phyloP scores from a whole-genome alignment of 2,329 filamentous ascomycete genomes.

The Diaporthe amygdali region DNA sequence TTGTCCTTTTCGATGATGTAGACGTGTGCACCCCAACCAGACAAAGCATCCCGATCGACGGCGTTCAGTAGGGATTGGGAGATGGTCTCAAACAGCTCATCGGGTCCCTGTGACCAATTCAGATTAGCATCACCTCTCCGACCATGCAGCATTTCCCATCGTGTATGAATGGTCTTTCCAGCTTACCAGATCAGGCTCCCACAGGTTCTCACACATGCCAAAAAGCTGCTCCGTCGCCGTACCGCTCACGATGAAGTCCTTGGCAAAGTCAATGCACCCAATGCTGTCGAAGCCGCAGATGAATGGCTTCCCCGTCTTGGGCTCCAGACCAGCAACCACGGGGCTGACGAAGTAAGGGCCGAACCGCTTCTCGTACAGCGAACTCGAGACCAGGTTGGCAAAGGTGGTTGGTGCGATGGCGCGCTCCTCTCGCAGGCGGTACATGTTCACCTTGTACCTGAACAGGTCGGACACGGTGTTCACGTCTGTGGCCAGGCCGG shows the following conservation, averaged over 20 bases:
- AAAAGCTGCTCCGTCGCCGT: conserved; percentile 98
- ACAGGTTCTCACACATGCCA: conserved; percentile 96
- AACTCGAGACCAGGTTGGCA: conserved; percentile 91
- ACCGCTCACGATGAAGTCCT: conserved; percentile 98
- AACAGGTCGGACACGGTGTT: conserved; percentile 94
- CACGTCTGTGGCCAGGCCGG: conserved; percentile 95
- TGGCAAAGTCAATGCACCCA: conserved; percentile 98
- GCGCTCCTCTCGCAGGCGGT: conserved; percentile 96
- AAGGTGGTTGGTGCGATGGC: conserved; percentile 94
- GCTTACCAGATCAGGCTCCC: conserved; percentile 94
- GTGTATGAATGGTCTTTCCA: not conserved
- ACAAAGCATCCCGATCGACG: conserved; percentile 94
- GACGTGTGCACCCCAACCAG: conserved; percentile 97
- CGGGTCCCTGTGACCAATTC: conserved; percentile 68
- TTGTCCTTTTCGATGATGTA: conserved; percentile 99
- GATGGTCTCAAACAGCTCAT: conserved; percentile 97
- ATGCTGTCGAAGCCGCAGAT: conserved; percentile 99
- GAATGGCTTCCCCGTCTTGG: conserved; percentile 92
- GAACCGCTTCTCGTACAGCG: conserved; percentile 93
- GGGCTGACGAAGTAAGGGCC: conserved; percentile 96
- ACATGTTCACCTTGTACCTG: conserved; percentile 99
- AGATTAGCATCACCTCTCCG: not conserved
- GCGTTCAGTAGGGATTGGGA: conserved; percentile 95
- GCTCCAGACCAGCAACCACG: conserved; percentile 93
- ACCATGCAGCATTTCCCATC: too few relatives aligned